Evolutionary conservation across 2,329 filamentous ascomycete genomes (phyloP).

Genomic region (Pseudomassariella vexata): DNA sequence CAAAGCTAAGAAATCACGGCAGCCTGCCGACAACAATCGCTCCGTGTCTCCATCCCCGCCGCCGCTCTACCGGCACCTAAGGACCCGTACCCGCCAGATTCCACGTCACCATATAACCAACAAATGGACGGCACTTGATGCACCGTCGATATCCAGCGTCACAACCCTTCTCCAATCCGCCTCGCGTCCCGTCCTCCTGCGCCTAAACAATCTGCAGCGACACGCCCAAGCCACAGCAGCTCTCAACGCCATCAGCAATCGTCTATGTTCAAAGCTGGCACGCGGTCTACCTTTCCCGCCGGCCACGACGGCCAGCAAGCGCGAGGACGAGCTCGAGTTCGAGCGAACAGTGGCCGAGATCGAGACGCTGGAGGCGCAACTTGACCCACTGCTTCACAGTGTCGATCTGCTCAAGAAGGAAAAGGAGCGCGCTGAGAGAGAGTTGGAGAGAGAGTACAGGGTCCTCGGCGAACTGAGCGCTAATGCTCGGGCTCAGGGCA

Average conservation of each 20-base stretch:
- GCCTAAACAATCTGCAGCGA: slow-evolving; percentile 41
- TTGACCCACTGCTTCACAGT: slow-evolving; percentile 58
- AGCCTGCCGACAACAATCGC: slow-evolving; percentile 9
- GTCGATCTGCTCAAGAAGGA: slow-evolving; percentile 56
- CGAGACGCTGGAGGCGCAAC: slow-evolving; percentile 46
- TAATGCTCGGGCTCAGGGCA: slow-evolving; percentile 50
- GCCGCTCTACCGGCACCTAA: slow-evolving; percentile 43
- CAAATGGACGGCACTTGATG: slow-evolving; percentile 59
- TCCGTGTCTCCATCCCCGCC: slow-evolving; percentile 19
- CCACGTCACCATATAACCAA: slow-evolving; percentile 60
- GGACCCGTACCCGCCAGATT: slow-evolving; percentile 44
- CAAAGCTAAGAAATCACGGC: no score
- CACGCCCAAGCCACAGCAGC: slow-evolving; percentile 49
- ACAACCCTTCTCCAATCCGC: slow-evolving; percentile 50
- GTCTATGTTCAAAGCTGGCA: slow-evolving; percentile 51
- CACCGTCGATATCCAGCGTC: slow-evolving; percentile 49
- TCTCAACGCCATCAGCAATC: slow-evolving; percentile 48
- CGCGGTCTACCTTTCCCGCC: slow-evolving; percentile 64
- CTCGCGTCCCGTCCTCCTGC: slow-evolving; percentile 56
- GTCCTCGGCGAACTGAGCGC: slow-evolving; percentile 43
- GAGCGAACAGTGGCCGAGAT: slow-evolving; percentile 59
- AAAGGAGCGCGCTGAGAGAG: slow-evolving; percentile 48
- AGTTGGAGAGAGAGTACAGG: slow-evolving; percentile 51
- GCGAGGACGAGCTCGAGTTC: slow-evolving; percentile 58
- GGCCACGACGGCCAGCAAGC: slow-evolving; percentile 31